Percentiles rank a stretch among this genome's conserved stretches.
Conservation (phyloP, 495 filamentous ascomycete genomes). For the Hyaloscypha hepaticicola region DNA sequence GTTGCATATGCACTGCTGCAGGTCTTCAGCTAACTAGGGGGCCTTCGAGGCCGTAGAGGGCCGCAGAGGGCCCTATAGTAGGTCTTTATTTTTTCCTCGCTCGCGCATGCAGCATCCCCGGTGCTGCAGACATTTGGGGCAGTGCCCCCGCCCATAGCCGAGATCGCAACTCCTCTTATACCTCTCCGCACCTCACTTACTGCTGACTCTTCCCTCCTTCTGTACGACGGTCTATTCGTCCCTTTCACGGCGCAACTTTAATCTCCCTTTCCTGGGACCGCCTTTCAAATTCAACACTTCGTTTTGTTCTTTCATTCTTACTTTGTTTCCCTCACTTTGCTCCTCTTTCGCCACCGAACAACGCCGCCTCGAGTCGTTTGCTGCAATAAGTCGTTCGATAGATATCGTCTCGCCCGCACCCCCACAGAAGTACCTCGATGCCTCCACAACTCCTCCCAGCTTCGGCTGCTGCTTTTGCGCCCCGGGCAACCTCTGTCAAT, state of each 20-base stretch:
- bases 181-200: constrained; percentile 2
- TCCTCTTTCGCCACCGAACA: constrained; percentile 32
- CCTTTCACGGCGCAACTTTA: constrained; percentile 52
- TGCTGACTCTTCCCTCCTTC: constrained; percentile 29
- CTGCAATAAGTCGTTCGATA: constrained; percentile 28
- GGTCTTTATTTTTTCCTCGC: constrained; percentile 7
- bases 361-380: constrained; percentile 23
- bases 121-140: neutral
- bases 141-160: neutral
- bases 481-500: constrained; percentile 85
- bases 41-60: neutral
- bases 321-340: constrained; percentile 31
- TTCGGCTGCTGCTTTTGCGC: constrained; percentile 95
- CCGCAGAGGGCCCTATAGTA: constrained; percentile 1
- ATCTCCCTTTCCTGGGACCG: constrained; percentile 59
- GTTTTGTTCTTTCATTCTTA: constrained; percentile 36
- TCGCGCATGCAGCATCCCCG: neutral
- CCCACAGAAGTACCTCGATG: constrained; percentile 51
- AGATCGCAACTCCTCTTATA: neutral
- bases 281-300: constrained; percentile 51
- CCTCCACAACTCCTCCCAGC: constrained; percentile 88
- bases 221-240: constrained; percentile 38
- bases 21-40: neutral
- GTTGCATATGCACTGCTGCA: neutral
- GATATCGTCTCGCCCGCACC: constrained; percentile 21